Evolutionary conservation across 768 basidiomycete species (phyloP), one percentile per base, ranked within the genome.

Genomic region (Leccinum arenicola): DNA sequence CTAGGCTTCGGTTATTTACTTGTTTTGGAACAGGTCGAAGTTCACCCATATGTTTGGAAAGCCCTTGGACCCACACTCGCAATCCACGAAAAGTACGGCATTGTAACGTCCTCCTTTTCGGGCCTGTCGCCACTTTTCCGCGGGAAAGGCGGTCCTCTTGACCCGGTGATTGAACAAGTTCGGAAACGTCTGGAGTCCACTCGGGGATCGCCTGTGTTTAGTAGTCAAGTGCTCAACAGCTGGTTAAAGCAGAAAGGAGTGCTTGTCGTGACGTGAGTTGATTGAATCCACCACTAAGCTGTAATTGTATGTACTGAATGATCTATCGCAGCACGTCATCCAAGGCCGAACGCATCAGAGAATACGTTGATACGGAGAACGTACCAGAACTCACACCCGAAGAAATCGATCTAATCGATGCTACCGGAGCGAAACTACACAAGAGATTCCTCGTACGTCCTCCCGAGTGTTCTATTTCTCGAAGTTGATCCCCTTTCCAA

Each of bases 1-100:
- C 43, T 10, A 11, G 6, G 1, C 5, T 51, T 54, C 29, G 12
- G 27, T 49, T 9, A 6, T 23, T 61, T 25, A 59, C n/a, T 19
- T 11, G 23, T 10, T 4, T 52, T 21, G 29, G 25, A 52, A 59
- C 31, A 82, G 80, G 68, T 84, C 23, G 83, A 86, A 66, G 76
- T 78, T 35, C 83, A 86, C 62, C 82, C 83, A 12, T 81, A 83
- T 67, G 72, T 81, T 33, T 78, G 77, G 63, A 74, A 79, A 61
- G 76, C 75, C 12, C 70, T 80, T 55, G 66, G 72, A 38, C 66
- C 75, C 4, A 66, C 68, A n/a, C 60, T 78, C 27, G 75, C 70
- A 29, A 49, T 72, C n/a, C 70, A 74, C 50, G 67, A 75, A 56
- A 36, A 75, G 61, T 58, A 78, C 49, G 67, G 69, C 43, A 80